Evolutionary conservation across 176 grass and related monocot species (phyloP), one percentile per base, ranked within the genome.

Genomic region (Pharus latifolius): DNA sequence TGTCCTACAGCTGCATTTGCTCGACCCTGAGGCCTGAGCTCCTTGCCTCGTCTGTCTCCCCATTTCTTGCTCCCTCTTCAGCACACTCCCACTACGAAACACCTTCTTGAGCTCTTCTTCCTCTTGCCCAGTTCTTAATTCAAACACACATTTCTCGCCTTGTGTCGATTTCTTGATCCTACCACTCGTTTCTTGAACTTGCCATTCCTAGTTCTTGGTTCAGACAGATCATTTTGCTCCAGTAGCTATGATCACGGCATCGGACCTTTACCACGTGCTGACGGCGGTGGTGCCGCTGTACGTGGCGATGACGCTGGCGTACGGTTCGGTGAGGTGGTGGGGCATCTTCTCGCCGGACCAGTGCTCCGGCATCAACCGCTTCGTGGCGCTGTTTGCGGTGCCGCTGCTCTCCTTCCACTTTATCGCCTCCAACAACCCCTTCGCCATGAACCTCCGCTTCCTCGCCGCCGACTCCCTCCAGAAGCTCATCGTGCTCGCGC

Each of bases 321-420:
- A 91, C 46, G 88, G 83, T 12, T 91, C 88, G 23, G 88, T 91
- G 44, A 82, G 82, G 41, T 91, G 88, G 88, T 91, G 88, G 83
- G 56, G 79, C 18, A 91, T 91, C 59, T 91, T 91, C 53, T 68
- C 74, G 0, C 88, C 88, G 0, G 88, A 91, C 49, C 88, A 91
- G 81, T 91, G 88, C 79, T 86, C 88, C 9, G 88, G 88, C 24
- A 91, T 91, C 56, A 91, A 91, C 79, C 83, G 88, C 19, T 91
- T 91, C 58, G 88, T 91, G 17, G 88, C 88, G 6, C 88, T 91
- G 27, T 91, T 91, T 50, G 88, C 88, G 5, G 88, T 91, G 23
- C 88, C 88, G 27, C 70, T 91, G 3, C 83, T 91, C 49, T 91
- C 88, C 13, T 91, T 91, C 75, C 88, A 91, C 42, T 91, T 91